Conservation (phyloP, 163 green algal species). For the Coccomyxa subellipsoidea region DNA sequence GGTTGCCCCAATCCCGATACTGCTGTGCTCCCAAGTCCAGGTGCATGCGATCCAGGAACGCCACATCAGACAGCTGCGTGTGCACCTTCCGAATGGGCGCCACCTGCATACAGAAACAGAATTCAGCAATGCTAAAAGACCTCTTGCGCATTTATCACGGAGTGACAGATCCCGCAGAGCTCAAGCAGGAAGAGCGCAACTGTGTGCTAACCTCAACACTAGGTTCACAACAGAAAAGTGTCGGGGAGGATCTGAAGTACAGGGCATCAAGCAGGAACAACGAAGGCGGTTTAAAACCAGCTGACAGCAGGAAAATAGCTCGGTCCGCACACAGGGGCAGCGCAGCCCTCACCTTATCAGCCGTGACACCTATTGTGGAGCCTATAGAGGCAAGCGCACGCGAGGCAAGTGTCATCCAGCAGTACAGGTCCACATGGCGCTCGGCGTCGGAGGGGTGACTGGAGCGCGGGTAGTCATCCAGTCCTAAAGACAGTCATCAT, state of each 20-base stretch:
- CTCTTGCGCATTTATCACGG: too few relatives aligned
- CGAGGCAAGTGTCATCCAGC: slow-evolving; percentile 83
- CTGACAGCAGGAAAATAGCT: too few relatives aligned
- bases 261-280: too few relatives aligned
- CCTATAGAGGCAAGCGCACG: slow-evolving; percentile 54
- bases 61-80: slow-evolving; percentile 40
- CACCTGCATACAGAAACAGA: slow-evolving; percentile 20
- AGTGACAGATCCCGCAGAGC: too few relatives aligned
- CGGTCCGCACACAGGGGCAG: neutral
- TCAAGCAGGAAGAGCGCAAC: too few relatives aligned
- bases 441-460: slow-evolving; percentile 82
- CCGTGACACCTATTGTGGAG: slow-evolving; percentile 34
- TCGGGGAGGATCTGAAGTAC: too few relatives aligned
- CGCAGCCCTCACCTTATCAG: neutral
- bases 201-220: too few relatives aligned
- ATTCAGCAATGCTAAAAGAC: neutral
- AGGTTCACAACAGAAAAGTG: too few relatives aligned
- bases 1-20: slow-evolving; percentile 87
- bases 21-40: slow-evolving; percentile 42
- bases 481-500: slow-evolving; percentile 31
- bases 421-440: slow-evolving; percentile 89
- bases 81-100: slow-evolving; percentile 24
- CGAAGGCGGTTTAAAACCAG: too few relatives aligned
- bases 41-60: slow-evolving; percentile 68
- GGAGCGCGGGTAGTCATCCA: slow-evolving; percentile 94